A percentile compares a stretch with the other conserved stretches of the same genome.
Evolutionary conservation across 2,329 filamentous ascomycete species (phyloP).

Genomic region (Ramularia collo-cygni): DNA sequence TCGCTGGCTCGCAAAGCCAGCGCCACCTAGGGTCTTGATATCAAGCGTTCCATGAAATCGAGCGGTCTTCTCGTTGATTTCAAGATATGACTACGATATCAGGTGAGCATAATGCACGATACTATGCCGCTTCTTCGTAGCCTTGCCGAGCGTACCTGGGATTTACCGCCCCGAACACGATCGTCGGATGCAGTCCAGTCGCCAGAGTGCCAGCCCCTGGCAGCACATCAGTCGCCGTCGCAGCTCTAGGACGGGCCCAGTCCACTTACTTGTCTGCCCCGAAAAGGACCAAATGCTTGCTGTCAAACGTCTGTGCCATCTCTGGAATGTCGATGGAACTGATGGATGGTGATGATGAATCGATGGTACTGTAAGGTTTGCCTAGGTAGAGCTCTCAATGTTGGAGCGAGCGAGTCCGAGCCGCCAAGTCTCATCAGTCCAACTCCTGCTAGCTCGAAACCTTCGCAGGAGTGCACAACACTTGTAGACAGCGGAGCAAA

Average conservation of each 20-base stretch:
- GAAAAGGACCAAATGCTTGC: slow-evolving; percentile 24
- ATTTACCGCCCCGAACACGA: slow-evolving; percentile 67
- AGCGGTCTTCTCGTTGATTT: slow-evolving; percentile 35
- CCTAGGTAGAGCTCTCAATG: no score
- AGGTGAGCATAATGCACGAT: no score
- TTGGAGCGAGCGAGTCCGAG: no score
- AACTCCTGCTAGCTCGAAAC: no score
- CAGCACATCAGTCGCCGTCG: slow-evolving; percentile 1
- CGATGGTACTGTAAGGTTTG: no score
- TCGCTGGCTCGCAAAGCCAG: slow-evolving; percentile 74
- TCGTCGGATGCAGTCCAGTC: slow-evolving; percentile 69
- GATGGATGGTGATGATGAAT: background rate
- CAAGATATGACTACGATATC: slow-evolving; percentile 37
- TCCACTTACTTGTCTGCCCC: slow-evolving; percentile 27
- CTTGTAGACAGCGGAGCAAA: no score
- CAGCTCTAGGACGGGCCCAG: background rate
- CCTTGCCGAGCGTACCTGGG: slow-evolving; percentile 36
- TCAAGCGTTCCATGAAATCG: slow-evolving; percentile 64
- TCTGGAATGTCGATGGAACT: no score
- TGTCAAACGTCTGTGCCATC: slow-evolving; percentile 5
- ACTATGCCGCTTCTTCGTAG: background rate
- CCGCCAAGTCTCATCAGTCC: no score
- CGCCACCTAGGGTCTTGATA: slow-evolving; percentile 66
- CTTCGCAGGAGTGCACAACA: no score
- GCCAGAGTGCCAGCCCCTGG: slow-evolving; percentile 51